Evolutionary conservation across 306 rosid genomes (phyloP), one percentile per base, ranked within the genome.

Genomic region (Oemleria cerasiformis): DNA sequence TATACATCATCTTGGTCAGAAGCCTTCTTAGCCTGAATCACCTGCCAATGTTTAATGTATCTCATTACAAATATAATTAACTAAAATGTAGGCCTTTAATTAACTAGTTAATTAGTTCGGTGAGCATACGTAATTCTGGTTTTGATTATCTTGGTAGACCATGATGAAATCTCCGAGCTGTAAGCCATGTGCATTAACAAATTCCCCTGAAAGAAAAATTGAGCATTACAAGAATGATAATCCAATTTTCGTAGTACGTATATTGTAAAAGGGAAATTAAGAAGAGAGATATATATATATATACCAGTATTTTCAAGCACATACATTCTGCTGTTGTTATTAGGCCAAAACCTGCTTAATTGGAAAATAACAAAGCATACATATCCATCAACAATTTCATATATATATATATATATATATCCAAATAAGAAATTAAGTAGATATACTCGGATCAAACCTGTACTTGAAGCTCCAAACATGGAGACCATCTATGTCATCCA

Each of bases 301-400:
- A n/a, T 91, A 93, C 98, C 98, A 0, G 98, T 93, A 25, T 91
- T 93, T 73, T 93, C 98, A 39, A 93, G 96, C n/a, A 93, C 97
- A 56, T 93, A 93, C 98, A 93, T 93, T 77, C 98, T 64, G 68
- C 98, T 93, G 21, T 93, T 93, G 86, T 93, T 93, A 65, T 93
- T 93, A 6, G 98, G 98, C 98, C 98, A 93, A 76, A 81, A 93
- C 81, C 98, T 93, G 87, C 82, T 25, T 66, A 48, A n/a, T 61
- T 56, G 39, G 23, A 40, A 12, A n/a, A 44, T 2, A 54, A 55
- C 7, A 74, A 0, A 53, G 9, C 21, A 73, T 14, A 23, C 4
- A 12, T 4, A 8, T 8, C n/a, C 41, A 39, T 64, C 7, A 0
- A 9, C 42, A 16, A 6, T 6, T 11, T 38, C 10, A 39, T 3